Evolutionary conservation across 208 protist species (phyloP).

Genomic region (Porcisia deanei): DNA sequence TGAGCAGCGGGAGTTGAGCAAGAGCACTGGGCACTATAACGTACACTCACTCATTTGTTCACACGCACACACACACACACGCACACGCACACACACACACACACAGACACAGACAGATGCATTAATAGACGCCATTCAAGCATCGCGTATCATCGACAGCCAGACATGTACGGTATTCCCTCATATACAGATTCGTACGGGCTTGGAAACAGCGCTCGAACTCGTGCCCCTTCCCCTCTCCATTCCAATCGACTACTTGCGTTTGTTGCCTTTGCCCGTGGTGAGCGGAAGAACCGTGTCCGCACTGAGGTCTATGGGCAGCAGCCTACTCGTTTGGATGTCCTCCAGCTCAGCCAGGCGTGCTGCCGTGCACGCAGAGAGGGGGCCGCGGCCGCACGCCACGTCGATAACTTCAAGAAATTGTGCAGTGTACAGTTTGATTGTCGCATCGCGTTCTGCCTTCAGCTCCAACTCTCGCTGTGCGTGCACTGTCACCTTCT

Average conservation of each 20-base stretch:
- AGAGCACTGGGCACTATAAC: background rate
- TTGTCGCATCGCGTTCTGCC: constrained; percentile 1
- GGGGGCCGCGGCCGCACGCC: constrained; percentile 55
- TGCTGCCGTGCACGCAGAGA: constrained; percentile 41
- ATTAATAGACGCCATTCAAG: background rate
- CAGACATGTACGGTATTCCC: too few species aligned
- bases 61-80: background rate
- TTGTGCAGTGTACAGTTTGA: background rate
- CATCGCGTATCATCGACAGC: too few species aligned
- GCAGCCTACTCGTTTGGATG: constrained; percentile 53
- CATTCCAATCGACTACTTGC: constrained; percentile 12
- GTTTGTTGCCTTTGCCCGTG: constrained; percentile 19
- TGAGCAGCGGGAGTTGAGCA: too few species aligned
- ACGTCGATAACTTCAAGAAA: constrained; percentile 48
- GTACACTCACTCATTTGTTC: too few species aligned
- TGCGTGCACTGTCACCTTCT: constrained; percentile 4
- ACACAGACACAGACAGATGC: background rate
- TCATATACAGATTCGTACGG: too few species aligned
- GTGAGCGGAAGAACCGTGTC: constrained; percentile 49
- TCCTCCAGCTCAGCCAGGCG: constrained; percentile 46
- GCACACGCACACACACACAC: background rate
- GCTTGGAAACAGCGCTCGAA: too few species aligned
- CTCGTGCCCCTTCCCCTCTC: too few species aligned
- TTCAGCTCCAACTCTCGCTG: constrained; percentile 13
- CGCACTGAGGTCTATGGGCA: constrained; percentile 56